Percentiles rank a stretch among this genome's conserved stretches.
Conservation (phyloP, 2,329 filamentous ascomycete genomes). For the Plenodomus tracheiphilus region DNA sequence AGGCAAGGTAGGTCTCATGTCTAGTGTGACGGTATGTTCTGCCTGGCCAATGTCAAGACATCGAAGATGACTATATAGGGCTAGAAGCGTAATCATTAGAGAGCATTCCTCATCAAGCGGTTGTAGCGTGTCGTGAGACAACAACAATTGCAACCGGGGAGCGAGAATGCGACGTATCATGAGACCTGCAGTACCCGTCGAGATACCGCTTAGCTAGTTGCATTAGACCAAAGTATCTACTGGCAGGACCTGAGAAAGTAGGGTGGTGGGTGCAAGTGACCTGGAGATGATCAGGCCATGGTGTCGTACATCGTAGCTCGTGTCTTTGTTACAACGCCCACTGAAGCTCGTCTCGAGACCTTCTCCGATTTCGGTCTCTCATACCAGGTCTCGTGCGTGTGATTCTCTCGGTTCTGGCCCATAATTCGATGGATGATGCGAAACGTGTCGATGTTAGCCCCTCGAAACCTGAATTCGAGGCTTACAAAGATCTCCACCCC, state of each 20-base stretch:
- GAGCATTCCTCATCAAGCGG: conserved; percentile 3
- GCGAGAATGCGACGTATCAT: conserved; percentile 7
- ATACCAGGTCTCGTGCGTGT: conserved; percentile 52
- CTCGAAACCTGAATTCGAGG: conserved; percentile 64
- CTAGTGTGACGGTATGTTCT: neutral
- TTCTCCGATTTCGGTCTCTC: conserved; percentile 13
- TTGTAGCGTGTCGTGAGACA: neutral
- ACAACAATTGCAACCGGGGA: neutral
- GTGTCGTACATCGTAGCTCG: neutral
- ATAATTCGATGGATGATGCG: conserved; percentile 65
- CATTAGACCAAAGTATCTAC: neutral
- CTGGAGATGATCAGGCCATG: neutral
- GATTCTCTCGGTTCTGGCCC: conserved; percentile 76
- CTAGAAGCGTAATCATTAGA: neutral
- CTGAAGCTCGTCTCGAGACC: neutral
- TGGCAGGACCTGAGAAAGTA: neutral
- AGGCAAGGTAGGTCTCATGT: neutral
- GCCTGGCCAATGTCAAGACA: neutral
- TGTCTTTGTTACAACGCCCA: neutral
- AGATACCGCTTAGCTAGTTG: neutral
- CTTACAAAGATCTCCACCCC: conserved; percentile 69
- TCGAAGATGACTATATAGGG: neutral
- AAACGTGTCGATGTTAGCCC: conserved; percentile 27
- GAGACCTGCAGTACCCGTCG: conserved; percentile 3
- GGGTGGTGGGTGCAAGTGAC: neutral